Conservation (phyloP, 139 green algal genomes). For the Diplosphaera chodatii region DNA sequence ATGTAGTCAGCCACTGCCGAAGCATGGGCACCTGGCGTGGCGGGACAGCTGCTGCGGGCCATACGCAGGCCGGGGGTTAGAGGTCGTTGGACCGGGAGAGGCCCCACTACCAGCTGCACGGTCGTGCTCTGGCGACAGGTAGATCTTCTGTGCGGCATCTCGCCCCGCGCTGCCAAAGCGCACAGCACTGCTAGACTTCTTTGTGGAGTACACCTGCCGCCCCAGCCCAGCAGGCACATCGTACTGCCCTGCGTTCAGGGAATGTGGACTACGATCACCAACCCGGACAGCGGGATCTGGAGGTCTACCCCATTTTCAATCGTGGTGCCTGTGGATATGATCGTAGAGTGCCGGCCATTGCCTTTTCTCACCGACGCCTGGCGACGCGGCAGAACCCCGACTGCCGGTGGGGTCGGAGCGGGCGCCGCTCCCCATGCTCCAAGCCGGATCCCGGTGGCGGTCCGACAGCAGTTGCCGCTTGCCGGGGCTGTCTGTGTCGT, state of each 20-base stretch:
- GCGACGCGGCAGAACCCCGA: constrained; percentile 1
- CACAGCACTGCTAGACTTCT: constrained; percentile 17
- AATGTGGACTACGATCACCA: too few species aligned
- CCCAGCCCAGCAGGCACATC: constrained; percentile 15
- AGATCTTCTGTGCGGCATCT: constrained; percentile 27
- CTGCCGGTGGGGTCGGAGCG: constrained; percentile 20
- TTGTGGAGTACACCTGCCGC: constrained; percentile 14
- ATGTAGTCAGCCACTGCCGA: too few species aligned
- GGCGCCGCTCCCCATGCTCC: constrained; percentile 23
- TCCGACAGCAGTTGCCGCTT: constrained; percentile 29
- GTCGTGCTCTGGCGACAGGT: not conserved
- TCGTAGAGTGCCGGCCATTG: too few species aligned
- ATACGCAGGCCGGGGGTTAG: not conserved
- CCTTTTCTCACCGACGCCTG: constrained; percentile 12
- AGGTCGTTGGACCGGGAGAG: not conserved
- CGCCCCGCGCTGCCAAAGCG: constrained; percentile 28
- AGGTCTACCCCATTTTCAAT: too few species aligned
- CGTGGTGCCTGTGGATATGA: too few species aligned
- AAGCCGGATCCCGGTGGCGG: constrained; percentile 16
- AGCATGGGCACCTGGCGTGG: not conserved
- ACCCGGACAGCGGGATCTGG: too few species aligned
- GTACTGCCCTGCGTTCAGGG: constrained; percentile 34
- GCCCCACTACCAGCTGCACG: too few species aligned
- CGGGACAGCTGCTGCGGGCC: not conserved
- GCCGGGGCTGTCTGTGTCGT: constrained; percentile 18